These are phyloP conservation scores for Sanghuangporus weigelae DNA, from an alignment of 1,284 basidiomycete genomes.

Conservation along the genomic window DNA sequence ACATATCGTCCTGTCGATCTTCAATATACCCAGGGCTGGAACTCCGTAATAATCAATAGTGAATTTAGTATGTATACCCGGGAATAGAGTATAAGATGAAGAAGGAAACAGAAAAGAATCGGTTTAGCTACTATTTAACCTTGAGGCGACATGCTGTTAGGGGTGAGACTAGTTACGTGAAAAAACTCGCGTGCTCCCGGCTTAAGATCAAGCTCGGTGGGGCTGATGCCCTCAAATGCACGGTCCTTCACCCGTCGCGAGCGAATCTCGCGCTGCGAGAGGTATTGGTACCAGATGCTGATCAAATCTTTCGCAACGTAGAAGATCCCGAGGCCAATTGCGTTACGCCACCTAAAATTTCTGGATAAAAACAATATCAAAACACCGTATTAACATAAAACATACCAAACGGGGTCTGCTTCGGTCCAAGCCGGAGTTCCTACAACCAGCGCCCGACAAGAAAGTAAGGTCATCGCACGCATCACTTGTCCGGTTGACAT, in stretches of 20 bases:
- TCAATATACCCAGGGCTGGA: not conserved
- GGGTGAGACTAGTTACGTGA: not conserved
- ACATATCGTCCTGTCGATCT: not conserved
- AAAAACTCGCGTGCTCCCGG: slow-evolving; percentile 3
- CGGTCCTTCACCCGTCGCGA: slow-evolving; percentile 58
- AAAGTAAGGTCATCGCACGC: slow-evolving; percentile 33
- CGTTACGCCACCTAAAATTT: slow-evolving; percentile 61
- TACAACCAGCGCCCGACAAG: slow-evolving; percentile 44
- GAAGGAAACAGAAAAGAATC: not conserved
- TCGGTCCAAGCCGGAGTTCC: slow-evolving; percentile 57
- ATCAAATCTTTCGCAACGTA: slow-evolving; percentile 54
- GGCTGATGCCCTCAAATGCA: slow-evolving; percentile 65
- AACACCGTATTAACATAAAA: not conserved
- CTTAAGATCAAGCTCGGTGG: slow-evolving; percentile 48
- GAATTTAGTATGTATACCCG: not conserved
- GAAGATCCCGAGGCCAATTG: slow-evolving; percentile 63
- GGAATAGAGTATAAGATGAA: not conserved
- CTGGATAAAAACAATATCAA: not conserved
- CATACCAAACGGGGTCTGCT: slow-evolving; percentile 68
- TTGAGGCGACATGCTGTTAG: not conserved
- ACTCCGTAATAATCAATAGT: not conserved
- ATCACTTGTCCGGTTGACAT: slow-evolving; percentile 18
- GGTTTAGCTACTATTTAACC: no score
- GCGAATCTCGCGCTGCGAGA: slow-evolving; percentile 64
- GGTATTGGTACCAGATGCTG: slow-evolving; percentile 58